A percentile compares a stretch with the other conserved stretches of the same genome.
Evolutionary conservation across 2,329 filamentous ascomycete genomes (phyloP).

Genomic region (Fusarium protoensiforme): DNA sequence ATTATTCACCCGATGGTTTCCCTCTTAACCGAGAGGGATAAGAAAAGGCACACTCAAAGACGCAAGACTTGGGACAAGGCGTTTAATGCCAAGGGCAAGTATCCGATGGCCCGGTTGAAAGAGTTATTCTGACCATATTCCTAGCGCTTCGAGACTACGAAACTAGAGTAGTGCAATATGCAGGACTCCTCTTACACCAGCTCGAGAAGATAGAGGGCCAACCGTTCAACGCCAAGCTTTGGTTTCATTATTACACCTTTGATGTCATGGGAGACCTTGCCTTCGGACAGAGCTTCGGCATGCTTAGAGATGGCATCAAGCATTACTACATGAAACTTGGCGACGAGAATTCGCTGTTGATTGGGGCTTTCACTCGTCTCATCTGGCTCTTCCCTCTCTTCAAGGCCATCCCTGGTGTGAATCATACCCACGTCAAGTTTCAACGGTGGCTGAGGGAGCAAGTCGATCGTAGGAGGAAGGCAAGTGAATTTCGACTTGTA

Average conservation of each 20-base stretch:
- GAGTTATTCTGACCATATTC: slow-evolving; percentile 15
- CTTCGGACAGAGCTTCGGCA: slow-evolving; percentile 50
- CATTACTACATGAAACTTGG: slow-evolving; percentile 42
- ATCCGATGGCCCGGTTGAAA: not conserved
- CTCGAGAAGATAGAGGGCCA: slow-evolving; percentile 23
- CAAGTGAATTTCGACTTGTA: not conserved
- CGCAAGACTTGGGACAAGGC: slow-evolving; percentile 50
- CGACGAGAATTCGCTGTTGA: slow-evolving; percentile 36
- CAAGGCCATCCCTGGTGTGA: slow-evolving; percentile 10
- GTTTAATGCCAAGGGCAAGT: slow-evolving; percentile 44
- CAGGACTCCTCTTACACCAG: slow-evolving; percentile 34
- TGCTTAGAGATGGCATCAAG: slow-evolving; percentile 44
- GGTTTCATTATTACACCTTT: slow-evolving; percentile 47
- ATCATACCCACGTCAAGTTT: slow-evolving; percentile 13
- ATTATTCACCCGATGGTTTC: slow-evolving; percentile 44
- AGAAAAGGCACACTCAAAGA: slow-evolving; percentile 43
- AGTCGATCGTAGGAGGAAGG: slow-evolving; percentile 16
- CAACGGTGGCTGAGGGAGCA: slow-evolving; percentile 17
- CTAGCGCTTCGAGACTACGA: slow-evolving; percentile 42
- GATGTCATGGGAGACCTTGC: slow-evolving; percentile 56
- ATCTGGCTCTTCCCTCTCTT: slow-evolving; percentile 26
- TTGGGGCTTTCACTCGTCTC: slow-evolving; percentile 38
- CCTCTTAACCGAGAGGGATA: slow-evolving; percentile 46
- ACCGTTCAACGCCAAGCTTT: slow-evolving; percentile 44
- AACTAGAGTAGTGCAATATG: slow-evolving; percentile 40